phyloP scores from a whole-genome alignment of 106 monocot species.

The Dendrobium huoshanense region DNA sequence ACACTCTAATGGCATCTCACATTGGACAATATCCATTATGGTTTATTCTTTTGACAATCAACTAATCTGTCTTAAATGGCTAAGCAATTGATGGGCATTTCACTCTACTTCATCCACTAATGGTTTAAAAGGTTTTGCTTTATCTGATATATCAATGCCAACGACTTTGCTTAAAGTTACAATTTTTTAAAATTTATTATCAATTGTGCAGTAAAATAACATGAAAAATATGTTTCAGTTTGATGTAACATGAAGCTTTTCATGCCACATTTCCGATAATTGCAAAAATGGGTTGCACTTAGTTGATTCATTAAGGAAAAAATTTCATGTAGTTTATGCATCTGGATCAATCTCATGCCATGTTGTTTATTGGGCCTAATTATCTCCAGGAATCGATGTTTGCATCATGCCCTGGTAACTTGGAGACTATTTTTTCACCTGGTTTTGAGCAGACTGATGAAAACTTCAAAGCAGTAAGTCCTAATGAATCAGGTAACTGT shows the following conservation, averaged over 20 bases:
- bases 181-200: not conserved
- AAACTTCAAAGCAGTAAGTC: constrained; percentile 16
- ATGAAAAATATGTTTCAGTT: constrained; percentile 1
- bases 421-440: constrained; percentile 40
- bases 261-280: not conserved
- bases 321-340: not conserved
- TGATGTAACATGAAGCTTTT: not conserved
- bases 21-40: not conserved
- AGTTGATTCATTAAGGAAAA: not conserved
- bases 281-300: not conserved
- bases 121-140: not conserved
- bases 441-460: constrained; percentile 15
- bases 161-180: not conserved
- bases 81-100: not conserved
- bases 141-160: not conserved
- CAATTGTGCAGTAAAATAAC: not conserved
- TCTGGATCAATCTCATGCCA: not conserved
- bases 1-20: not conserved
- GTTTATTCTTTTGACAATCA: not conserved
- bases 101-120: not conserved
- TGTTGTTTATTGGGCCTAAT: not conserved
- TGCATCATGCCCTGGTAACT: constrained; percentile 14
- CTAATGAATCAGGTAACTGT: constrained; percentile 27
- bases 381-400: constrained; percentile 28
- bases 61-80: not conserved